These are phyloP conservation scores for Pichia sp. DNA, from an alignment of 1,139 yeast genomes.

Conservation along the genomic window DNA sequence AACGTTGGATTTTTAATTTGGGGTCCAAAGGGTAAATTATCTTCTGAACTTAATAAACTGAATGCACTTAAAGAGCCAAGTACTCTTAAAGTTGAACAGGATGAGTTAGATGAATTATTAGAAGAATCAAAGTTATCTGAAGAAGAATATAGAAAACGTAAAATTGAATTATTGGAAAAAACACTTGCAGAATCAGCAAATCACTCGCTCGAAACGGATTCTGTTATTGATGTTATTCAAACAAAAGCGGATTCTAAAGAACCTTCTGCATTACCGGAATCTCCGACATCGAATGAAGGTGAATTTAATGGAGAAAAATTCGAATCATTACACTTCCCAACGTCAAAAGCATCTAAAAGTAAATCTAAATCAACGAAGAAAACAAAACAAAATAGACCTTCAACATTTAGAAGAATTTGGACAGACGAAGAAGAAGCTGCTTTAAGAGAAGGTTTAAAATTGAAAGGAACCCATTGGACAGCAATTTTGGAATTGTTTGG, in stretches of 20 bases:
- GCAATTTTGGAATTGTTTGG: conserved; percentile 84
- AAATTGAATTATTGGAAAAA: not conserved
- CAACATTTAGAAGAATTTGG: conserved; percentile 64
- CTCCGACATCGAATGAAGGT: conserved; percentile 3
- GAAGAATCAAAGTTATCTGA: not conserved
- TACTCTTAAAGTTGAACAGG: conserved; percentile 1
- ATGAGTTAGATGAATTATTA: not conserved
- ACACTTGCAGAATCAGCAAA: not conserved
- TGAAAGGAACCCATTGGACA: conserved; percentile 91
- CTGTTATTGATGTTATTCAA: not conserved
- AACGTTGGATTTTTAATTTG: conserved; percentile 67
- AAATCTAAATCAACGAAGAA: conserved; percentile 12
- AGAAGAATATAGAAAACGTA: conserved; percentile 1
- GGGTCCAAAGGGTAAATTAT: conserved; percentile 53
- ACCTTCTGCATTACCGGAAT: not conserved
- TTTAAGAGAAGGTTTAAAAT: conserved; percentile 69
- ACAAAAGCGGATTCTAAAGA: not conserved
- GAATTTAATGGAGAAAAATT: not conserved
- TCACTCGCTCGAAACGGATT: not conserved
- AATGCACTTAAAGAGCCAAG: conserved; percentile 2
- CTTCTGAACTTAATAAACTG: conserved; percentile 21
- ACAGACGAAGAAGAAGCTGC: conserved; percentile 85
- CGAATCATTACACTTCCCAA: not conserved
- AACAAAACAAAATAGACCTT: conserved; percentile 24
- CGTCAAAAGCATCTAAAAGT: not conserved